These are phyloP conservation scores for Canavalia gladiata DNA, from an alignment of 306 rosid genomes.

Conservation along the genomic window DNA sequence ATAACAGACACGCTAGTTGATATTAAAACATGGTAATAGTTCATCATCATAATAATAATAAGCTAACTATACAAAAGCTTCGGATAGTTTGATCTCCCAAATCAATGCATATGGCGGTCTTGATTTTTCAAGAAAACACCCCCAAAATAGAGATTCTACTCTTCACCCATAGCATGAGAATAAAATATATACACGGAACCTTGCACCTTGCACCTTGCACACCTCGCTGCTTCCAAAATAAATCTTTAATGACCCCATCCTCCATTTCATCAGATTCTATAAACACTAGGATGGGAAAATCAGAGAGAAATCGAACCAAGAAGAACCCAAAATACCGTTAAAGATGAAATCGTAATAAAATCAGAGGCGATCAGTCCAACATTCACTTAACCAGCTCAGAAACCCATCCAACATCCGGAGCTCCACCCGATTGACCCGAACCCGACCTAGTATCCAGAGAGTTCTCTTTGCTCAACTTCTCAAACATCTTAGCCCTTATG, in stretches of 20 bases:
- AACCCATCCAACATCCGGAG: slow-evolving; percentile 89
- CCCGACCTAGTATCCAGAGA: slow-evolving; percentile 58
- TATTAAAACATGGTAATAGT: slow-evolving; percentile 12
- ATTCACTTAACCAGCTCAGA: slow-evolving; percentile 76
- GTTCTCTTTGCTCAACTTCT: slow-evolving; percentile 83
- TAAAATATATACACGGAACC: slow-evolving; percentile 58
- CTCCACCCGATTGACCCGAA: slow-evolving; percentile 37
- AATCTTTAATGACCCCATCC: neutral
- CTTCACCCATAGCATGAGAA: slow-evolving; percentile 54
- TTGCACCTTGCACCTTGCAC: neutral
- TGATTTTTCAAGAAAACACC: slow-evolving; percentile 47
- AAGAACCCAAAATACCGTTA: slow-evolving; percentile 41
- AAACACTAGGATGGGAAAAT: too few species aligned
- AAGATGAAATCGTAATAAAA: slow-evolving; percentile 26
- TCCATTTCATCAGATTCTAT: too few species aligned
- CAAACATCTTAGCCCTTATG: slow-evolving; percentile 81
- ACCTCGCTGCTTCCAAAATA: slow-evolving; percentile 49
- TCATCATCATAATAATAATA: slow-evolving; percentile 32
- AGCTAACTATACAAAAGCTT: slow-evolving; percentile 49
- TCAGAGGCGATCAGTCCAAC: neutral
- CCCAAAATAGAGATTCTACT: slow-evolving; percentile 56
- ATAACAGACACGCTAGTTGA: slow-evolving; percentile 48
- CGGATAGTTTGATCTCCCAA: slow-evolving; percentile 33
- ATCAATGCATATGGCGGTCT: slow-evolving; percentile 40
- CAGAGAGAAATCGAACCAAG: neutral